Conservation (phyloP, 1,284 basidiomycete genomes). For the Cystobasidiaceae sp. region DNA sequence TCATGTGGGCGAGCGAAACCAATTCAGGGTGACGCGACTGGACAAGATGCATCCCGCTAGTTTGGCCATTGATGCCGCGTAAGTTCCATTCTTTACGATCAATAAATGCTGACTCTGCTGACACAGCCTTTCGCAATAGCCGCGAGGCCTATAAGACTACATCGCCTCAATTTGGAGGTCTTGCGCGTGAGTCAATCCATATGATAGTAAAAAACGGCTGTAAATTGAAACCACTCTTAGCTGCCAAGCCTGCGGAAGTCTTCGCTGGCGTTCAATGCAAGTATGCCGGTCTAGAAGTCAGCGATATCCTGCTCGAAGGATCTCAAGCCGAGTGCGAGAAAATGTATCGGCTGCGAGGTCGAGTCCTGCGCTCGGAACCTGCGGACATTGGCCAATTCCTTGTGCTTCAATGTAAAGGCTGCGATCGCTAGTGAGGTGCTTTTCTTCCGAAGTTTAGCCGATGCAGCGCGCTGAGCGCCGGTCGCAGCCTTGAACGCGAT, state of each 20-base stretch:
- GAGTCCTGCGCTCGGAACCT: neutral
- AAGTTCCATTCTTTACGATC: neutral
- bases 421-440: neutral
- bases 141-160: too few relatives aligned
- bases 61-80: neutral
- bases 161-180: too few relatives aligned
- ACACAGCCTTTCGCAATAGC: too few relatives aligned
- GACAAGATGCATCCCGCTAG: neutral
- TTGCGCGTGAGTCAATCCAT: too few relatives aligned
- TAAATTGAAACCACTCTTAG: too few relatives aligned
- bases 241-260: too few relatives aligned
- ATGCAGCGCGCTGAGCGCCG: neutral
- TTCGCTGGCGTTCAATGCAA: neutral
- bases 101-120: neutral
- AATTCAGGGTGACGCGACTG: conserved; percentile 1
- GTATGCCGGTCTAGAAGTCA: neutral
- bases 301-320: neutral
- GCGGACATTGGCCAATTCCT: neutral
- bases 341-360: neutral
- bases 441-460: too few relatives aligned
- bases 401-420: neutral
- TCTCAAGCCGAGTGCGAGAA: neutral
- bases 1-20: conserved; percentile 3
- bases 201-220: too few relatives aligned
- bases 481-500: neutral